These are phyloP conservation scores for Adansonia digitata DNA, from an alignment of 345 rosid genomes.

Conservation along the genomic window DNA sequence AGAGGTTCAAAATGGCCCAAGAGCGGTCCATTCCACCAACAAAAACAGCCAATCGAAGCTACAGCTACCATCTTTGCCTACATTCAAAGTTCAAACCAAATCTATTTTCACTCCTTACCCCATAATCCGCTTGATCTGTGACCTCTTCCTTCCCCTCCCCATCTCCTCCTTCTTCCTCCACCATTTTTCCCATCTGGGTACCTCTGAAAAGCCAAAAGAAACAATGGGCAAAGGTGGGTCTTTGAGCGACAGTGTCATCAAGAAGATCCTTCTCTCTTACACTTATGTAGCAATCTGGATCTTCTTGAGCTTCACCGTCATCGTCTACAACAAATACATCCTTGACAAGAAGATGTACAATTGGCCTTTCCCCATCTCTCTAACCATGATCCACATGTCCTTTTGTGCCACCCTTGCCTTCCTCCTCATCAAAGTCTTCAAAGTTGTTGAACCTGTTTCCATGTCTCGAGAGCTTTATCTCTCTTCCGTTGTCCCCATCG, in stretches of 20 bases:
- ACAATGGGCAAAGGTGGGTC: constrained; percentile 87
- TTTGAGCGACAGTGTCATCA: constrained; percentile 75
- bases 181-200: constrained; percentile 19
- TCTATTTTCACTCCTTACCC: neutral
- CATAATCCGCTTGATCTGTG: constrained; percentile 6
- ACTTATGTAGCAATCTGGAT: constrained; percentile 89
- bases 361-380: constrained; percentile 97
- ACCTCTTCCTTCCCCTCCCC: constrained; percentile 14
- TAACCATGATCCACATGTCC: constrained; percentile 98
- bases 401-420: constrained; percentile 84
- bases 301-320: constrained; percentile 97
- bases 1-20: neutral
- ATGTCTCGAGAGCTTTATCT: constrained; percentile 75
- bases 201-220: neutral
- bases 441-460: constrained; percentile 77
- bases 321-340: constrained; percentile 98
- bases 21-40: neutral
- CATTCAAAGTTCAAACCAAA: neutral
- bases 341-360: constrained; percentile 95
- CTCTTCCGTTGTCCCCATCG: constrained; percentile 90
- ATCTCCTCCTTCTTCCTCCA: neutral
- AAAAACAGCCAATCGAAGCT: neutral
- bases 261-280: constrained; percentile 90
- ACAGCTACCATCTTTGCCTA: neutral
- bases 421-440: constrained; percentile 83